Evolutionary conservation across 257 asterid species (phyloP), one percentile per base, ranked within the genome.

Genomic region (Ballota nigra): DNA sequence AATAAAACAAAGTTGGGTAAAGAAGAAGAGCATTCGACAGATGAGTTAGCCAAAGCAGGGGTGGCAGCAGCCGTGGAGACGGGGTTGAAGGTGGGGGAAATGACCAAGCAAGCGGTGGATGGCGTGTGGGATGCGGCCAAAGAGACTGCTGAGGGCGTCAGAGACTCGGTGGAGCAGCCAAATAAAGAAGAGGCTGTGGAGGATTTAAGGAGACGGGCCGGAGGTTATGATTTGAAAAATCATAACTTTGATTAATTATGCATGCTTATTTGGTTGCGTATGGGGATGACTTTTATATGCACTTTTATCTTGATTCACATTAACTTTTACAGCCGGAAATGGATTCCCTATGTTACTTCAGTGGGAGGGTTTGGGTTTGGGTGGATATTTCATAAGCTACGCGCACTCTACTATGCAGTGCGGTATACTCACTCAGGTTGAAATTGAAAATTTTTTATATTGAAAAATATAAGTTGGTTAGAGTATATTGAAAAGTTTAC

Each of bases 41-140:
- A n/a, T 0, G 53, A 45, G 19, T 0, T 15, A 5, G 53, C 53
- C 19, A 45, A 15, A 45, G 53, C 53, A 15, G 53, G 53, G 53
- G 53, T 4, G 19, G 53, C 19, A 8, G 53, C 19, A 13, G 53
- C 53, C 8, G 20, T 45, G 77, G 92, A 86, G 10, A 45, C 82
- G 28, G 86, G 82, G 43, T 15, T 80, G 71, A 77, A 75, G 24
- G 10, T 84, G 4, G 87, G 87, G 19, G 87, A 77, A n/a, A 62
- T 70, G 18, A 86, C 83, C 10, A 86, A 86, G 68, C 67, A 70
- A 40, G 41, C 80, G 0, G 13, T 73, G 80, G 85, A 83, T 47
- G 79, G 73, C 0, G 75, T 82, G 23, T 79, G 78, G 85, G 88
- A 79, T 15, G 84, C 78, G 0, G 69, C 84, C 16, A 70, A 68